Evolutionary conservation across 306 rosid genomes (phyloP).

Genomic region (Fragaria ananassa): DNA sequence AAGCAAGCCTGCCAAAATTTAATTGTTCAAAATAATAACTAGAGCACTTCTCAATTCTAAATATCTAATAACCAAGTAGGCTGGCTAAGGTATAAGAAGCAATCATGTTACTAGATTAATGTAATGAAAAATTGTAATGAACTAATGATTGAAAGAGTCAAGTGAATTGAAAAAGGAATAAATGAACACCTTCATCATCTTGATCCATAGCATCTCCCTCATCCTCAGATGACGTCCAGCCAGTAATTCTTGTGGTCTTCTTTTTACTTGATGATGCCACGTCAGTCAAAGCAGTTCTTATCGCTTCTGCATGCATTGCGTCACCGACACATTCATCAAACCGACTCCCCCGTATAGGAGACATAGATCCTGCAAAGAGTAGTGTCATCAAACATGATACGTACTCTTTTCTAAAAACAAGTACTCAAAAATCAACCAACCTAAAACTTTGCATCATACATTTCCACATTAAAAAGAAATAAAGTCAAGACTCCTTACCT

Average conservation of each 20-base stretch:
- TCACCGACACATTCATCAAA: slow-evolving; percentile 62
- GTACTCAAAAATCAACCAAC: neutral
- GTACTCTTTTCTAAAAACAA: neutral
- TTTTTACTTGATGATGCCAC: slow-evolving; percentile 72
- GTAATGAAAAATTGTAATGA: neutral
- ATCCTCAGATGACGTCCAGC: slow-evolving; percentile 95
- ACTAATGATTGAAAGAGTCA: neutral
- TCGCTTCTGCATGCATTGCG: slow-evolving; percentile 64
- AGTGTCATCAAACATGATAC: slow-evolving; percentile 9
- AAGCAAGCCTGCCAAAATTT: neutral
- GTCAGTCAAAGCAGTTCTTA: slow-evolving; percentile 73
- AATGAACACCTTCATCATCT: slow-evolving; percentile 69
- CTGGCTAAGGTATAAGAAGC: neutral
- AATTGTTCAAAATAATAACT: neutral
- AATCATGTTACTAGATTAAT: slow-evolving; percentile 6
- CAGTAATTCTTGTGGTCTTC: slow-evolving; percentile 39
- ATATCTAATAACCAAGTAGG: neutral
- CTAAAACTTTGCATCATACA: neutral
- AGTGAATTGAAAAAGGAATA: neutral
- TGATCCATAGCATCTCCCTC: slow-evolving; percentile 79
- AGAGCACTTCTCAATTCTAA: neutral
- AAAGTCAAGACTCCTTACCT: neutral
- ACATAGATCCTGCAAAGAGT: slow-evolving; percentile 55
- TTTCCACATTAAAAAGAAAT: neutral
- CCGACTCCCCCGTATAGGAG: slow-evolving; percentile 55